Conservation (phyloP, 2,329 filamentous ascomycete genomes). For the Phoma sp. region DNA sequence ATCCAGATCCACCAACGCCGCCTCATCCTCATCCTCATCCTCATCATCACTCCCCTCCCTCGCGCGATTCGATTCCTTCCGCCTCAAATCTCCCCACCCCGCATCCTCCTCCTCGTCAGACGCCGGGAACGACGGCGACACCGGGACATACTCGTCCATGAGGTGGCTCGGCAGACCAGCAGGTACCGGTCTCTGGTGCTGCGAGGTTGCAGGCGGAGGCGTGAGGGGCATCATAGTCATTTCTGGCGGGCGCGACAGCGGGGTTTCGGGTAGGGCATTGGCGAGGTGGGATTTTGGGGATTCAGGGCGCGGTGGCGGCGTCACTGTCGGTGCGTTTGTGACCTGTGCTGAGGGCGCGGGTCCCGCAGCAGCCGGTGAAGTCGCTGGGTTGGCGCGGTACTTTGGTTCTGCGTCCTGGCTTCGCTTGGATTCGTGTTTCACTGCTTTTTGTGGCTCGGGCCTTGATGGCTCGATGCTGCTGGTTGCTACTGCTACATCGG, state of each 20-base stretch:
- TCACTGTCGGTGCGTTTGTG: neutral
- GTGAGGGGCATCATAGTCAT: conserved; percentile 45
- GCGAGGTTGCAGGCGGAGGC: conserved; percentile 25
- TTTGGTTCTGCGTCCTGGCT: neutral
- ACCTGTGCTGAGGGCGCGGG: neutral
- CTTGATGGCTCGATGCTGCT: neutral
- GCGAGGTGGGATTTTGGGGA: neutral
- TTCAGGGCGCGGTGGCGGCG: conserved; percentile 16
- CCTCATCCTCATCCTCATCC: conserved; percentile 18
- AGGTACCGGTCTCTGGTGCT: conserved; percentile 20
- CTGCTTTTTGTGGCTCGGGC: neutral
- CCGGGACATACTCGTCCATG: conserved; percentile 46
- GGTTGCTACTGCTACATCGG: neutral
- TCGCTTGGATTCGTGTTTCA: neutral
- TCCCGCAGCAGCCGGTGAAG: neutral
- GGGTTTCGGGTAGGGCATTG: conserved; percentile 6
- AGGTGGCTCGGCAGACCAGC: conserved; percentile 40
- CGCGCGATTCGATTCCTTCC: conserved; percentile 28
- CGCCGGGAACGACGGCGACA: conserved; percentile 25
- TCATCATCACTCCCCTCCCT: conserved; percentile 27
- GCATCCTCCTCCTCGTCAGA: conserved; percentile 40
- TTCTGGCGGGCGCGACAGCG: conserved; percentile 30
- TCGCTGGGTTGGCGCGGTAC: neutral
- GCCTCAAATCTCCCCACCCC: conserved; percentile 43
- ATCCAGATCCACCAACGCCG: conserved; percentile 41